A percentile compares a stretch with the other conserved stretches of the same genome.
phyloP scores from a whole-genome alignment of 768 basidiomycete species.

The Phaeotremella skinneri region DNA sequence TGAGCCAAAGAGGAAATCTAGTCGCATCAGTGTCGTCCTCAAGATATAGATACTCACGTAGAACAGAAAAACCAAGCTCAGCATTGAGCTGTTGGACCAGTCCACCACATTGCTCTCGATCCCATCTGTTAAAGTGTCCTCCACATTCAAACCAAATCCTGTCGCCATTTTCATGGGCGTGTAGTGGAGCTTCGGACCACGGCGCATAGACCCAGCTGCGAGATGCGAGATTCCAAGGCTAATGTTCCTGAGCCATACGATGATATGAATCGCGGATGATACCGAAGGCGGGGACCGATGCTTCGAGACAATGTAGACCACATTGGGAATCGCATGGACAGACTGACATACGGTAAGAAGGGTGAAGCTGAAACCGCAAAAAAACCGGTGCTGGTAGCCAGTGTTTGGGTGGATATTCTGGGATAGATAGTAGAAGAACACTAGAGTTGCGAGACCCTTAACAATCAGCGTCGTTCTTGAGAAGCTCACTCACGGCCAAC shows the following conservation, averaged over 20 bases:
- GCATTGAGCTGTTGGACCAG: conserved; percentile 29
- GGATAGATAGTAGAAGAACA: background rate
- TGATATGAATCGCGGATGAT: background rate
- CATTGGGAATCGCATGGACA: conserved; percentile 23
- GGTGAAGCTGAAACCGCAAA: conserved; percentile 25
- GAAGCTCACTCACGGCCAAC: background rate
- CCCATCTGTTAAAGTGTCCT: conserved; percentile 7
- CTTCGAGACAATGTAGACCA: conserved; percentile 22
- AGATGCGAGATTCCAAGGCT: conserved; percentile 14
- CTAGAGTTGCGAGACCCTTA: conserved; percentile 4
- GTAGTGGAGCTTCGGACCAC: conserved; percentile 40
- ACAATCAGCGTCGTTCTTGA: conserved; percentile 1
- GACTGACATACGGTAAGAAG: conserved; percentile 7
- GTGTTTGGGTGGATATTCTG: conserved; percentile 7
- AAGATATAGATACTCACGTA: conserved; percentile 22
- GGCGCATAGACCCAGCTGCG: conserved; percentile 31
- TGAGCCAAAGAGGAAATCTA: conserved; percentile 28
- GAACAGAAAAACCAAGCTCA: conserved; percentile 30
- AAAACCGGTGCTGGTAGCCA: conserved; percentile 19
- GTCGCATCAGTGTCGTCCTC: background rate
- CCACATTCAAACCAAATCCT: conserved; percentile 38
- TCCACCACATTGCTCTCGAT: conserved; percentile 31
- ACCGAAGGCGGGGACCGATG: conserved; percentile 16
- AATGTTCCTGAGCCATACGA: conserved; percentile 7
- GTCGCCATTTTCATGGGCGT: conserved; percentile 28